Evolutionary conservation across 2,329 filamentous ascomycete species (phyloP), one percentile per base, ranked within the genome.

Genomic region (Fusarium citri): DNA sequence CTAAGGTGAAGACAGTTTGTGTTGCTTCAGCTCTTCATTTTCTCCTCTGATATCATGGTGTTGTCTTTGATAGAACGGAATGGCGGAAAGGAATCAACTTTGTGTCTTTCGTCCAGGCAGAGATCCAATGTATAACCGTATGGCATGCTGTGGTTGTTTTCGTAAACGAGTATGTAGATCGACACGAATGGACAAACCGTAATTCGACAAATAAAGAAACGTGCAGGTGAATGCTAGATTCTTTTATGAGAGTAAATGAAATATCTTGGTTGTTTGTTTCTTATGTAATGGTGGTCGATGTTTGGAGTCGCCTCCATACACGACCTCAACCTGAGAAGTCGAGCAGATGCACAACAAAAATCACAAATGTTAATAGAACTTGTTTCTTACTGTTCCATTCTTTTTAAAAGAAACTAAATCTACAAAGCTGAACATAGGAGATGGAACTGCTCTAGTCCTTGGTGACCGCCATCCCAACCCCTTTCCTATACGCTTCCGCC

Each of bases 341-440:
- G 2, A 37, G 18, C 34, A 37, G 16, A 18, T 37, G 34, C 18
- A n/a, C 18, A 37, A 37, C 34, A n/a, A 12, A n/a, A n/a, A 37
- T n/a, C 34, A n/a, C 34, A n/a, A 37, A 37, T 11, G 3, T 43
- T 23, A 23, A 43, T 6, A 43, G 41, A 23, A 43, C 6, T 22
- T 18, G 9, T 18, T 43, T 23, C 14, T 43, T 43, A 4, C 41
- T 20, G 20, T 43, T 43, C 41, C 41, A 18, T 31, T 22, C 28
- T 31, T 22, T 49, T 23, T 15, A 47, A 47, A 54, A 25, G 25
- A 53, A 55, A 64, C 30, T 25, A 40, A 48, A 34, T 64, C 59
- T 49, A 50, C 26, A 50, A 64, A 51, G 23, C 41, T 30, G 28
- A 25, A 64, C 51, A 64, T 50, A 64, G 40, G 50, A 50, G 30